Base-by-base conservation (phyloP, 768 basidiomycete genomes). In the Stropharia rugosoannulata region DNA sequence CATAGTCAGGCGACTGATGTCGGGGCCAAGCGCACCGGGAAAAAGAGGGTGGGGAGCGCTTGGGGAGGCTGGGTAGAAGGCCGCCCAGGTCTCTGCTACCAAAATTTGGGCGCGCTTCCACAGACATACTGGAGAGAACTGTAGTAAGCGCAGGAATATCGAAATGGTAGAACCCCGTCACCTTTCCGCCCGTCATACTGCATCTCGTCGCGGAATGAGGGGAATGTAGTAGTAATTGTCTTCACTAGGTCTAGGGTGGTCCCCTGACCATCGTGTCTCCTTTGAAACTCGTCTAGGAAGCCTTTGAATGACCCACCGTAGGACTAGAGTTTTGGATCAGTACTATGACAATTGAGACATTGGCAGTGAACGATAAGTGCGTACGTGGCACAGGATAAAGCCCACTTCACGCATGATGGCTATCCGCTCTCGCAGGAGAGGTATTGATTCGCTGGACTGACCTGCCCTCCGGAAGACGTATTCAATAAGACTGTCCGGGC, bases 101-200 rank as follows among this genome's bases (percentile, higher is more conserved):
- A 95, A 79, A 54, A 96, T 96, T 61, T 96, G 93, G 1, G 93
- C 86, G 35, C 93, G 85, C 67, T 96, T 96, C 90, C 93, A 94
- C 54, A 95, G 78, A 69, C 71, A 85, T 7, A 95, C 90, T 93
- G 50, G 18, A 1, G 45, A 40, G 22, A 27, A 16, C 4, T 12
- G 22, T 5, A 18, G 4, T 37, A 22, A 25, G 19, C 10, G n/a
- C 9, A 3, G n/a, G 10, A 38, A 16, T 46, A 39, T 54, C 56
- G 32, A 49, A 32, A 37, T 41, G 36, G 8, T 25, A 27, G 52
- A n/a, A 8, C 35, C 16, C 5, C 5, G 70, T 27, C 59, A 90
- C 92, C 78, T 79, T 78, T 83, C 19, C 74, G 75, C 25, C 83
- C 86, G 39, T 85, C 73, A 59, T 80, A 79, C 29, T 69, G 68